phyloP scores from a whole-genome alignment of 768 basidiomycete genomes.

The Tephrocybe sp. region DNA sequence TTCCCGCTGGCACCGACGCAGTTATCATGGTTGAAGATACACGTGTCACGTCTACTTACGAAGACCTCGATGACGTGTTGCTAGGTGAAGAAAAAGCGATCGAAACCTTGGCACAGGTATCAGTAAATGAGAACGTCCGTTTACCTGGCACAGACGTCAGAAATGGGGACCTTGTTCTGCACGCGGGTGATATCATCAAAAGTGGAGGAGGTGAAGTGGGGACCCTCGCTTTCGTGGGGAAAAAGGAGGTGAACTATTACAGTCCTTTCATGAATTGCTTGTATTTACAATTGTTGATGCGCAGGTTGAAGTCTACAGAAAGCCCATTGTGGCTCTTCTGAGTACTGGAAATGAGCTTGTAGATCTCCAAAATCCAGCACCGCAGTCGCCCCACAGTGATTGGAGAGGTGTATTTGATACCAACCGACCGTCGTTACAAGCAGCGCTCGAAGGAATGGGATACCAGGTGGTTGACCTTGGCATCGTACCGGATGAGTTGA shows the following conservation, averaged over 20 bases:
- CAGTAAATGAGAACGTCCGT: conserved; percentile 69
- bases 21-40: conserved; percentile 97
- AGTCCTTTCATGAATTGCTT: neutral
- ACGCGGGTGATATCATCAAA: conserved; percentile 56
- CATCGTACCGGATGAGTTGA: conserved; percentile 72
- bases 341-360: conserved; percentile 86
- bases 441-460: conserved; percentile 67
- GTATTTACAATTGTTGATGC: neutral
- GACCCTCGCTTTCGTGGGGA: conserved; percentile 75
- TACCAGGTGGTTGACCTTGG: conserved; percentile 80
- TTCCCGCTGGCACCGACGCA: conserved; percentile 72
- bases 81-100: conserved; percentile 71
- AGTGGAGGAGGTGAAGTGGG: conserved; percentile 81
- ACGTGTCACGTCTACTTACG: conserved; percentile 54
- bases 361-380: conserved; percentile 49
- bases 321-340: conserved; percentile 75
- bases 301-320: conserved; percentile 67
- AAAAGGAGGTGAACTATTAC: conserved; percentile 50
- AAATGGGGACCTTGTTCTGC: conserved; percentile 64
- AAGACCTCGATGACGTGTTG: conserved; percentile 29
- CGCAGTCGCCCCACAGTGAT: conserved; percentile 23
- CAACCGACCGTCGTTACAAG: conserved; percentile 76
- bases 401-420: conserved; percentile 86
- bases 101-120: conserved; percentile 60
- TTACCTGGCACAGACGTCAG: conserved; percentile 71